phyloP scores from a whole-genome alignment of 2,329 filamentous ascomycete genomes.

The Sordariomycetes sp. region DNA sequence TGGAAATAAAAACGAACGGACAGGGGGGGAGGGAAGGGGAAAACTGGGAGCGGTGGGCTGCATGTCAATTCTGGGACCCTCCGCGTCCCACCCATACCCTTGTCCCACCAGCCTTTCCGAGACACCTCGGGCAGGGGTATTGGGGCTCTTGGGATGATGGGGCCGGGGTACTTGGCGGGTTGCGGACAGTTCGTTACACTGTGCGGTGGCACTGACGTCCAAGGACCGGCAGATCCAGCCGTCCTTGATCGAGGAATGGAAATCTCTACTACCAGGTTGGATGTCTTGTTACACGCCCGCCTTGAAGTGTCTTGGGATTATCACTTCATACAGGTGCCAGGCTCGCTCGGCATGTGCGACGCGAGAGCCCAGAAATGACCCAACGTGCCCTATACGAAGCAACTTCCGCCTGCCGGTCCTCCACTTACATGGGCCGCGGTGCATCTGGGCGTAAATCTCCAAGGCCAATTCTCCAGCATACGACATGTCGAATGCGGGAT shows the following conservation, averaged over 20 bases:
- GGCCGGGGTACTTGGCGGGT: background rate
- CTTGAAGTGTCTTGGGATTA: no score
- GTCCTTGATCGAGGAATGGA: background rate
- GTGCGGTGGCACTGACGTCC: background rate
- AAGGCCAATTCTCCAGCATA: no score
- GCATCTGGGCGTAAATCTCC: no score
- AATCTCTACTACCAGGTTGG: background rate
- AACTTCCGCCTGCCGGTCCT: background rate
- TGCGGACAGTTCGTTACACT: background rate
- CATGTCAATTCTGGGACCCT: background rate
- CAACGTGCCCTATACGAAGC: background rate
- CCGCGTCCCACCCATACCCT: background rate
- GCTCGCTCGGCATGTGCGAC: background rate
- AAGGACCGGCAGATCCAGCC: background rate
- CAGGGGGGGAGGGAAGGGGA: background rate
- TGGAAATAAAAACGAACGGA: background rate
- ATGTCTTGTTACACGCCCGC: no score
- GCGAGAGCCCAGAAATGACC: background rate
- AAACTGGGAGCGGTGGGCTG: background rate
- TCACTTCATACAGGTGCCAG: background rate
- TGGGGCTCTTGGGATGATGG: background rate
- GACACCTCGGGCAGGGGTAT: background rate
- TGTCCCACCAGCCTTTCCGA: background rate
- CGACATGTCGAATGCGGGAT: no score
- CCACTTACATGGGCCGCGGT: no score